Base-by-base conservation (phyloP, 2,329 filamentous ascomycete genomes). In the Penicillium sp. region DNA sequence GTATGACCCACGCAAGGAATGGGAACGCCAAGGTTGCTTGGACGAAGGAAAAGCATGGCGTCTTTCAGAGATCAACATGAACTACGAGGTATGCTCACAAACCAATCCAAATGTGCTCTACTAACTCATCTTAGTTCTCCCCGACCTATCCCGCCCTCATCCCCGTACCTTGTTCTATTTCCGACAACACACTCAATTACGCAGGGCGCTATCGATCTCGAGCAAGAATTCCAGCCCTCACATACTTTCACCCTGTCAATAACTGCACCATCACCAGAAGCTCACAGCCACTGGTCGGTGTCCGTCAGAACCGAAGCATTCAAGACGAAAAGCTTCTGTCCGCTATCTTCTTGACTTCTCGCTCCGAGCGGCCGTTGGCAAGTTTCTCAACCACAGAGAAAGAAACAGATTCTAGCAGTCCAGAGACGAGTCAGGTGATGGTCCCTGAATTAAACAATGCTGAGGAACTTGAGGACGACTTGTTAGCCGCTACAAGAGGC, bases 121-220 rank as follows among this genome's bases (percentile, higher is more conserved):
- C 61, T 71, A 48, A 72, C 51, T 8, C 9, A 4, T 16, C 29
- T 9, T 56, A 79, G 79, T 97, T 97, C 70, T 96, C 92, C 50
- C 88, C 92, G 27, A 97, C 94, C 3, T 99, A 99, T 72, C 94
- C 94, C 13, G 86, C 87, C 4, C 72, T 96, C 46, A 81, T 99
- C 25, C 88, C 88, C 11, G 92, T 99, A 19, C 94, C 94, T 23
- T 86, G 88, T 25, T 86, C 84, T 57, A 96, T 99, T 65, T 97
- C 93, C n/a, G 94, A 99, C 75, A 97, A 94, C 69, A 92, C 93
- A 47, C 84, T 99, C 49, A 96, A 96, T 70, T 96, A 99, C 71
- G 94, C 92, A 27, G 89, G 87, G 58, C 85, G 87, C 60, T 97
- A 96, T 75, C 89, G 94, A 50, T 97, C 94, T 0, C 86, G 92